phyloP scores from a whole-genome alignment of 1,284 basidiomycete species.

The Flammula alnicola region DNA sequence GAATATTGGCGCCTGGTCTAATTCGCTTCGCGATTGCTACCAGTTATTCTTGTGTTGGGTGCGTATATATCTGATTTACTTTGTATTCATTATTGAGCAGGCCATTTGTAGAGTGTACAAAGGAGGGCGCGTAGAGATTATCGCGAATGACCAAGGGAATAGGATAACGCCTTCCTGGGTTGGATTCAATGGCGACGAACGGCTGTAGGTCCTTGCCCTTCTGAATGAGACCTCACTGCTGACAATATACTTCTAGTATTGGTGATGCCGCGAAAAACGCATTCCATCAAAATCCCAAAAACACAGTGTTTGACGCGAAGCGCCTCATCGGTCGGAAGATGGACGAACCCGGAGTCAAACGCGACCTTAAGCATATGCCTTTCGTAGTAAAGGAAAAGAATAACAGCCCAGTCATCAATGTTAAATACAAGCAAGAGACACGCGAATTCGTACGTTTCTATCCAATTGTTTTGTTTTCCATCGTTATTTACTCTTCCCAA shows the following conservation, averaged over 20 bases:
- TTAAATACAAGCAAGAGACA: conserved; percentile 76
- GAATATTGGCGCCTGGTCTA: background rate
- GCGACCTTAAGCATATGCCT: conserved; percentile 24
- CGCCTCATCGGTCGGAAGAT: conserved; percentile 28
- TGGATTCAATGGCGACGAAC: conserved; percentile 78
- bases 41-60: conserved; percentile 36
- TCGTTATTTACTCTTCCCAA: no score
- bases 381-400: conserved; percentile 23
- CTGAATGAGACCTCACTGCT: background rate
- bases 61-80: background rate
- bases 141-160: conserved; percentile 87
- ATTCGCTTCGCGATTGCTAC: background rate
- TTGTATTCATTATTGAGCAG: background rate
- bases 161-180: conserved; percentile 86
- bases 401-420: conserved; percentile 74
- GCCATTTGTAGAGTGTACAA: conserved; percentile 33
- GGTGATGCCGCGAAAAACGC: conserved; percentile 81
- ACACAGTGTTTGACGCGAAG: conserved; percentile 32
- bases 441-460: conserved; percentile 70
- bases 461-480: no score
- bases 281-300: conserved; percentile 33
- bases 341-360: conserved; percentile 24
- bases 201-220: conserved; percentile 45
- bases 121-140: conserved; percentile 80
- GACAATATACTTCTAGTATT: conserved; percentile 38